Evolutionary conservation across 805 yeast genomes (phyloP), one percentile per base, ranked within the genome.

Genomic region (Kuraishia piskuri): DNA sequence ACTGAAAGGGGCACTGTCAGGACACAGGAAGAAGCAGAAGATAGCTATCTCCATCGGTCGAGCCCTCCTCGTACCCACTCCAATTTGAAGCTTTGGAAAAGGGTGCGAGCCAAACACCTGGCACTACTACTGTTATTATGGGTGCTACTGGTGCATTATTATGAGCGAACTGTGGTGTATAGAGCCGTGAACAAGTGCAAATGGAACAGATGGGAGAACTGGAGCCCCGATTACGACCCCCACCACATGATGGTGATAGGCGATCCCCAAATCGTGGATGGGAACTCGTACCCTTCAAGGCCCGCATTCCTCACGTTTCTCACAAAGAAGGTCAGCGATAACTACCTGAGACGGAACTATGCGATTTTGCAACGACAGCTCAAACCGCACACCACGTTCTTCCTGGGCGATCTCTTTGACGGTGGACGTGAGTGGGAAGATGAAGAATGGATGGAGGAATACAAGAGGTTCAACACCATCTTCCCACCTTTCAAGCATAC

Each of bases 231-330:
- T 24, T 9, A 19, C 20, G 49, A 55, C 20, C 50, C 56, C 10
- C 50, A 53, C 45, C 55, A 53, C 12, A 46, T 55, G n/a, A 20
- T 54, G 22, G 22, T 94, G 12, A 75, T 89, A 37, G 98, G 97
- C 0, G 99, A 94, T 64, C 99, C 99, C 0, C 99, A 94, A 66
- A 75, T 94, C 47, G 86, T 94, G 61, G 99, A 94, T 63, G 86
- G 76, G 23, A 81, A 87, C 67, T 87, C 98, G 0, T 94, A 94
- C 65, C 96, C 96, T 1, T 82, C 78, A 2, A 71, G 90, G 59
- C 80, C 84, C 20, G 57, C 70, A 46, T 23, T 72, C 2, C 65
- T 80, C 22, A 77, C 78, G 63, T 75, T 71, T 58, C 57, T 88
- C n/a, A 79, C 94, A 1, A 75, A 78, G 57, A 67, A 72, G 54